Base-by-base conservation (phyloP, 2,329 filamentous ascomycete species). In the Colletotrichum filicis region DNA sequence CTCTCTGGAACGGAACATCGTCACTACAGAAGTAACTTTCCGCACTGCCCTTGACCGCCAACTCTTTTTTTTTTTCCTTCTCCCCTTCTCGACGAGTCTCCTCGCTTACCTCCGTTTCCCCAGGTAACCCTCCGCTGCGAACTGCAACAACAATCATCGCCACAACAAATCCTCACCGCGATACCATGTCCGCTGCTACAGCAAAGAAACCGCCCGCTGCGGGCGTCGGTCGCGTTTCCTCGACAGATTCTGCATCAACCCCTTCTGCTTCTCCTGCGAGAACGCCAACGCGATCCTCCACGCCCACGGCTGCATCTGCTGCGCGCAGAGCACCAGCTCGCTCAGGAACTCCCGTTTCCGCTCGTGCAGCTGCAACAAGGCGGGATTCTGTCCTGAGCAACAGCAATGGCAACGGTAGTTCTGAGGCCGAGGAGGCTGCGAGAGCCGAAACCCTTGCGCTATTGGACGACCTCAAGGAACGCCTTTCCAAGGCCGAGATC, bases 391-490 rank as follows among this genome's bases (percentile, higher is more conserved):
- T 85, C 9, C 79, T 87, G 19, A 80, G 82, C 77, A 83, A 83
- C 73, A 81, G 78, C 70, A 76, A 76, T 66, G 83, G 86, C 74
- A 81, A 77, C 66, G 75, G 76, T 65, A 83, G 87, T 74, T 85
- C 85, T 71, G 87, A 89, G 73, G 86, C 86, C 42, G 92, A 94
- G 68, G 89, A 95, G 75, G 93, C 95, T 64, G 92, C 92, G 74
- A 92, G 93, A 77, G 95, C 94, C 22, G 95, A 97, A 82, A 92
- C 93, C 74, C 87, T 94, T 55, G 92, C 94, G 19, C 86, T 94
- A 69, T 88, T 98, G 71, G 94, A 97, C 75, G 95, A 98, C 76
- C 86, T 98, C 72, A 95, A 95, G 83, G 92, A 95, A 76, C 92
- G 94, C 70, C 87, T 98, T 63, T 90, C 94, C 78, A 94, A 93